phyloP scores from a whole-genome alignment of 2,329 filamentous ascomycete genomes.

The Ascochyta viciae-villosae region DNA sequence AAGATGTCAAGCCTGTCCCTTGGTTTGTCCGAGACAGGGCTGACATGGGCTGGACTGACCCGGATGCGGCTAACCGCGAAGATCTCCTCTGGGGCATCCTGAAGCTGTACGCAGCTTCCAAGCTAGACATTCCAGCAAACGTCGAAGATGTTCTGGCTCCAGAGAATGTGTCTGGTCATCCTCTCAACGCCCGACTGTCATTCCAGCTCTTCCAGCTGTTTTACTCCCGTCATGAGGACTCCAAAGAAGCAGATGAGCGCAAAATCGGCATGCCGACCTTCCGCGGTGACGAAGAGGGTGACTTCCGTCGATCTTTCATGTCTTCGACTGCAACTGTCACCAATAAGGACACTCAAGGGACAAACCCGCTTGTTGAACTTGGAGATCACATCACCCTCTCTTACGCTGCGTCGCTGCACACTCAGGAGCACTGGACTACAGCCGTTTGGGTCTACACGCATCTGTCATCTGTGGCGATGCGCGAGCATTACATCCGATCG shows the following conservation, averaged over 20 bases:
- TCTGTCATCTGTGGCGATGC: conserved; percentile 68
- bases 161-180: conserved; percentile 76
- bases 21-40: conserved; percentile 71
- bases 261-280: conserved; percentile 42
- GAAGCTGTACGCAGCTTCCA: conserved; percentile 76
- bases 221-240: conserved; percentile 40
- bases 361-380: conserved; percentile 64
- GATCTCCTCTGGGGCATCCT: conserved; percentile 89
- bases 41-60: conserved; percentile 67
- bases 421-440: conserved; percentile 45
- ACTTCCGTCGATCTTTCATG: conserved; percentile 34
- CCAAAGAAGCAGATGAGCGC: conserved; percentile 33
- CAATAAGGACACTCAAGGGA: conserved; percentile 59
- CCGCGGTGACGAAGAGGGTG: conserved; percentile 26
- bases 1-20: conserved; percentile 73
- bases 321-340: conserved; percentile 38
- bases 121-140: conserved; percentile 49
- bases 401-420: conserved; percentile 47
- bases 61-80: conserved; percentile 65
- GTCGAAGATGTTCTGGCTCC: conserved; percentile 77
- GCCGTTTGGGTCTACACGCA: conserved; percentile 81
- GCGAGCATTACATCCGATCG: conserved; percentile 75
- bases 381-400: conserved; percentile 63
- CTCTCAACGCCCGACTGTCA: conserved; percentile 75
- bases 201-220: conserved; percentile 81